A percentile compares a stretch with the other conserved stretches of the same genome.
Evolutionary conservation across 805 yeast genomes (phyloP).

Genomic region (Candida ovalis): DNA sequence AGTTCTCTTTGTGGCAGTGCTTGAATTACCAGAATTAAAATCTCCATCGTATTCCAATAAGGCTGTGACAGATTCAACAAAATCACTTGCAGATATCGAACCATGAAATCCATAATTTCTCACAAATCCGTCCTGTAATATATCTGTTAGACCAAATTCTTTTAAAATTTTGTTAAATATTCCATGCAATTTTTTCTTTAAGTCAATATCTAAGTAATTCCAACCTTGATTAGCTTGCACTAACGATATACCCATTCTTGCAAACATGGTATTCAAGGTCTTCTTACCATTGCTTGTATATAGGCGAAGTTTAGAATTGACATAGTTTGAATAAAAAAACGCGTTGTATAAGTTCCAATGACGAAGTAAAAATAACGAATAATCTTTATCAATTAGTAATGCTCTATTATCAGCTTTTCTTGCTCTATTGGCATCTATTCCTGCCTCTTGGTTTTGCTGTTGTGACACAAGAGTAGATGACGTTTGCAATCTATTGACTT

Average conservation of each 20-base stretch:
- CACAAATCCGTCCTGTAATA: constrained; percentile 81
- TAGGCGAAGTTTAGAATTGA: constrained; percentile 77
- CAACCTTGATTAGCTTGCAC: constrained; percentile 88
- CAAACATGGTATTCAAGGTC: constrained; percentile 84
- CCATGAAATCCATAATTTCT: constrained; percentile 87
- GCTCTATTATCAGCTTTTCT: constrained; percentile 31
- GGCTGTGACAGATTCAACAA: constrained; percentile 85
- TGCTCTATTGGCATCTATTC: constrained; percentile 21
- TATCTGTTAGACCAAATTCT: constrained; percentile 75
- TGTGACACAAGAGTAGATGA: constrained; percentile 10
- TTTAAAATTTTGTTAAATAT: constrained; percentile 70
- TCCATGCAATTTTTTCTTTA: constrained; percentile 68
- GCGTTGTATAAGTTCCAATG: constrained; percentile 94
- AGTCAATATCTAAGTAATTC: constrained; percentile 79
- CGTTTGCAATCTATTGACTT: constrained; percentile 66
- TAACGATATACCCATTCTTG: constrained; percentile 91
- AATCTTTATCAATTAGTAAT: constrained; percentile 75
- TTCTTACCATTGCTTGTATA: constrained; percentile 94
- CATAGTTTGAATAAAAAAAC: constrained; percentile 85
- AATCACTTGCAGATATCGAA: constrained; percentile 85
- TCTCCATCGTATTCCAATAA: constrained; percentile 66
- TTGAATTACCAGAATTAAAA: constrained; percentile 7
- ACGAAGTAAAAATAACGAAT: constrained; percentile 76
- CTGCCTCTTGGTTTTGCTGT: constrained; percentile 5
- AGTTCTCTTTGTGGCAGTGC: constrained; percentile 14